Conservation (phyloP, 768 basidiomycete genomes). For the Tulasnella sp. region DNA sequence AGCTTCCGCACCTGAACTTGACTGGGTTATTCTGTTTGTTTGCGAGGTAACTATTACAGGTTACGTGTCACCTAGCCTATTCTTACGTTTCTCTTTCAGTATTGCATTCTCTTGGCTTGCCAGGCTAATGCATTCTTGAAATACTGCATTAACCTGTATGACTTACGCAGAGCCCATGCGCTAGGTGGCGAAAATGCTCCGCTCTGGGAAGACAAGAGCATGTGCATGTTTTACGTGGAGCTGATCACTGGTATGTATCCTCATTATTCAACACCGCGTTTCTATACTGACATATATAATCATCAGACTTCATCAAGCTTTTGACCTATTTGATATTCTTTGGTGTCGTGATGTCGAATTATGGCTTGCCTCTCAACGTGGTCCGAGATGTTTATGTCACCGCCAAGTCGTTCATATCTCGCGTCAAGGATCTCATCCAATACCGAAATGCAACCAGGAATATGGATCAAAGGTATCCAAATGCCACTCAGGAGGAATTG, state of each 20-base stretch:
- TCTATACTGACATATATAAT: neutral
- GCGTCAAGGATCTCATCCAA: conserved; percentile 75
- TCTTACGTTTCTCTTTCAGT: conserved; percentile 34
- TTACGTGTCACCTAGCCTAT: neutral
- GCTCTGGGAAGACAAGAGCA: conserved; percentile 96
- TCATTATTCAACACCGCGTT: neutral
- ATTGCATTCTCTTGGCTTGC: conserved; percentile 76
- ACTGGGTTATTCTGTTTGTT: conserved; percentile 88
- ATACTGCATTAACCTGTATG: conserved; percentile 69
- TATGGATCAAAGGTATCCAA: conserved; percentile 92
- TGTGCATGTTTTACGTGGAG: conserved; percentile 93
- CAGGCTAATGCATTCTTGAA: conserved; percentile 66
- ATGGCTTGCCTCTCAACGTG: conserved; percentile 92
- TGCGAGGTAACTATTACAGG: conserved; percentile 53
- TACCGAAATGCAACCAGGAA: conserved; percentile 91
- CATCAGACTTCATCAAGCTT: conserved; percentile 80
- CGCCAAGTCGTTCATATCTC: conserved; percentile 77
- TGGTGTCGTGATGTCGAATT: conserved; percentile 82
- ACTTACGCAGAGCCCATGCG: conserved; percentile 62
- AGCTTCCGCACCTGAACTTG: conserved; percentile 60
- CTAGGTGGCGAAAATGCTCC: conserved; percentile 75
- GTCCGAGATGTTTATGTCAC: conserved; percentile 95
- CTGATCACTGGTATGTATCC: conserved; percentile 60
- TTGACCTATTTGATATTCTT: conserved; percentile 90
- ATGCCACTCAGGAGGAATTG: conserved; percentile 80